phyloP scores from a whole-genome alignment of 2,329 filamentous ascomycete genomes.

The Beauveria rudraprayagi region DNA sequence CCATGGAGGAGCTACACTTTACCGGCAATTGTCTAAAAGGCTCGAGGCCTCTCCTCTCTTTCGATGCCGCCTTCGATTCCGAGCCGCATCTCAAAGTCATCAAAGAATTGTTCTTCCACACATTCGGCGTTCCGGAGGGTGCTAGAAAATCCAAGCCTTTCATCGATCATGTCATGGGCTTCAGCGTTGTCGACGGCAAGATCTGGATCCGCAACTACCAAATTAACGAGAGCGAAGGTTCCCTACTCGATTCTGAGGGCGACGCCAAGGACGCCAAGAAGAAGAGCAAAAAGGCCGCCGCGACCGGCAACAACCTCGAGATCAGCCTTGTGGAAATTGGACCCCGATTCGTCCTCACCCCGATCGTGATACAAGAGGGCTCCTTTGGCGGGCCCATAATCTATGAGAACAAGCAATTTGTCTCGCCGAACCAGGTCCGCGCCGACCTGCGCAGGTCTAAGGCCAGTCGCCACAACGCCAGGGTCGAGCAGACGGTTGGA shows the following conservation, averaged over 20 bases:
- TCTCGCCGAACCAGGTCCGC: conserved; percentile 90
- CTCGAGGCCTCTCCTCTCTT: conserved; percentile 81
- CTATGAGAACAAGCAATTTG: conserved; percentile 96
- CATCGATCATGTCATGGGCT: conserved; percentile 88
- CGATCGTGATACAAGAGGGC: conserved; percentile 90
- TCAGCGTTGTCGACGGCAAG: conserved; percentile 85
- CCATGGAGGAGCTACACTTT: conserved; percentile 94
- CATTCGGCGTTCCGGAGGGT: conserved; percentile 84
- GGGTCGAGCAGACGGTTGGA: conserved; percentile 67
- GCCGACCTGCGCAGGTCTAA: conserved; percentile 69
- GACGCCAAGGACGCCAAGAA: conserved; percentile 37
- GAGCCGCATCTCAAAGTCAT: conserved; percentile 74
- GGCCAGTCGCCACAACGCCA: conserved; percentile 67
- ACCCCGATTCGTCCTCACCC: conserved; percentile 84
- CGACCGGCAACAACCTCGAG: conserved; percentile 70
- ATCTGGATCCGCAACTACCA: conserved; percentile 97
- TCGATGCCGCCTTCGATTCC: conserved; percentile 78
- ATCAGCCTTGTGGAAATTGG: conserved; percentile 87
- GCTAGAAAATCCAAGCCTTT: conserved; percentile 92
- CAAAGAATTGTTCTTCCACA: conserved; percentile 82
- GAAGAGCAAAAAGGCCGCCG: conserved; percentile 28
- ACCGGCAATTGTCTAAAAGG: conserved; percentile 96
- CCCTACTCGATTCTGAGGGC: conserved; percentile 33
- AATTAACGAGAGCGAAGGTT: conserved; percentile 72
- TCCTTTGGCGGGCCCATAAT: conserved; percentile 94